A percentile compares a stretch with the other conserved stretches of the same genome.
Conservation (phyloP, 1,284 basidiomycete genomes). For the Stygiomarasmius scandens region DNA sequence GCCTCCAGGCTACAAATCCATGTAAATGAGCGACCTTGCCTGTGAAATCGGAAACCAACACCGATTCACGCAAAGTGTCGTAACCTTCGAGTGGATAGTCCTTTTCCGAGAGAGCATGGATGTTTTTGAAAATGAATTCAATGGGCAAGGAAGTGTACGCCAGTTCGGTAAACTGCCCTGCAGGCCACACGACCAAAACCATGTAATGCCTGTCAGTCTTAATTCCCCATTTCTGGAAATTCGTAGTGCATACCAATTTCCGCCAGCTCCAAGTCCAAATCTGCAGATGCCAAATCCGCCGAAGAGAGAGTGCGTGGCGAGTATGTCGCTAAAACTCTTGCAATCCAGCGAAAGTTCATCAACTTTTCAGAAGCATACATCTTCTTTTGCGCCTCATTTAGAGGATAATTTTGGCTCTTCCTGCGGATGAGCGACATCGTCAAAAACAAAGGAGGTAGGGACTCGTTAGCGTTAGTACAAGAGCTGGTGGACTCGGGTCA, state of each 20-base stretch:
- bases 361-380: slow-evolving; percentile 52
- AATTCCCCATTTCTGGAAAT: neutral
- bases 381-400: slow-evolving; percentile 36
- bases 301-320: slow-evolving; percentile 42
- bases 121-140: slow-evolving; percentile 43
- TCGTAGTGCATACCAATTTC: slow-evolving; percentile 37
- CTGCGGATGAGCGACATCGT: neutral
- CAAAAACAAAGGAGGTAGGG: too few relatives aligned
- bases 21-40: slow-evolving; percentile 45
- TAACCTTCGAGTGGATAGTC: slow-evolving; percentile 53
- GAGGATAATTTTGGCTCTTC: neutral
- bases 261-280: slow-evolving; percentile 39
- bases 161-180: slow-evolving; percentile 55
- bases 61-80: slow-evolving; percentile 35
- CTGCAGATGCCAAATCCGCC: slow-evolving; percentile 37
- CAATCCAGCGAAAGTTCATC: slow-evolving; percentile 54
- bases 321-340: slow-evolving; percentile 44
- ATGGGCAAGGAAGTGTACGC: slow-evolving; percentile 43
- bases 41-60: slow-evolving; percentile 38
- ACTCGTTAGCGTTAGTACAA: too few relatives aligned
- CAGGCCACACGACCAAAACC: neutral
- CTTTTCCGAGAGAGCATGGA: slow-evolving; percentile 37
- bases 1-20: slow-evolving; percentile 45
- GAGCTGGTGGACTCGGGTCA: neutral
- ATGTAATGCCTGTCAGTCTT: neutral